Evolutionary conservation across 2,329 filamentous ascomycete species (phyloP).

Genomic region (Ophiosphaerella herpotricha): DNA sequence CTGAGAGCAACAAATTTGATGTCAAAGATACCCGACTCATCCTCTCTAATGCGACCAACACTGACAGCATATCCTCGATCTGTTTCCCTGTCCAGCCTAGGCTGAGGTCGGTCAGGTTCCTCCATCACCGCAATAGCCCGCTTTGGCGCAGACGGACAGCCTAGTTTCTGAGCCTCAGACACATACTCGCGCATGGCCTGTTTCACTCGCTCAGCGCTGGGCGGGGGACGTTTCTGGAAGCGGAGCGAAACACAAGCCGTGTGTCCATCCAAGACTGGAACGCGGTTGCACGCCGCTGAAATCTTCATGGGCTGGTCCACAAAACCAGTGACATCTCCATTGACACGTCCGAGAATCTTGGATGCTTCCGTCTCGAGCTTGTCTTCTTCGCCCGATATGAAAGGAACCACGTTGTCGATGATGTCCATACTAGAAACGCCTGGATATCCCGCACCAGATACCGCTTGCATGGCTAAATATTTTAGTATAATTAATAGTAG

Average conservation of each 20-base stretch:
- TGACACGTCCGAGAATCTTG: slow-evolving; percentile 86
- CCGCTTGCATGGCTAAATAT: slow-evolving; percentile 73
- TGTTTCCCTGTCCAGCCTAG: slow-evolving; percentile 83
- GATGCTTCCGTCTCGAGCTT: slow-evolving; percentile 94
- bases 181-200: slow-evolving; percentile 79
- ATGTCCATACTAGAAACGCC: slow-evolving; percentile 93
- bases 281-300: slow-evolving; percentile 87
- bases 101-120: slow-evolving; percentile 87
- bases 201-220: slow-evolving; percentile 75
- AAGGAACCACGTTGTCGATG: slow-evolving; percentile 93
- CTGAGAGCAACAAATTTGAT: slow-evolving; percentile 93
- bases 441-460: slow-evolving; percentile 90
- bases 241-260: slow-evolving; percentile 89
- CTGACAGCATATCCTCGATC: slow-evolving; percentile 87
- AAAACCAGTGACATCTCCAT: slow-evolving; percentile 73
- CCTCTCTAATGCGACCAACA: slow-evolving; percentile 83
- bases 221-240: slow-evolving; percentile 76
- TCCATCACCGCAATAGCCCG: slow-evolving; percentile 87
- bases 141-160: slow-evolving; percentile 83
- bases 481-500: no score
- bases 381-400: slow-evolving; percentile 91
- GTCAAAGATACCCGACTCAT: slow-evolving; percentile 88
- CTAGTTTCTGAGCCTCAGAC: slow-evolving; percentile 79
- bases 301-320: slow-evolving; percentile 77
- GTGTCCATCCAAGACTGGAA: slow-evolving; percentile 94